Evolutionary conservation across 225 moss, liverwort and hornwort species (phyloP), one percentile per base, ranked within the genome.

Genomic region (Pseudoscleropodium purum): DNA sequence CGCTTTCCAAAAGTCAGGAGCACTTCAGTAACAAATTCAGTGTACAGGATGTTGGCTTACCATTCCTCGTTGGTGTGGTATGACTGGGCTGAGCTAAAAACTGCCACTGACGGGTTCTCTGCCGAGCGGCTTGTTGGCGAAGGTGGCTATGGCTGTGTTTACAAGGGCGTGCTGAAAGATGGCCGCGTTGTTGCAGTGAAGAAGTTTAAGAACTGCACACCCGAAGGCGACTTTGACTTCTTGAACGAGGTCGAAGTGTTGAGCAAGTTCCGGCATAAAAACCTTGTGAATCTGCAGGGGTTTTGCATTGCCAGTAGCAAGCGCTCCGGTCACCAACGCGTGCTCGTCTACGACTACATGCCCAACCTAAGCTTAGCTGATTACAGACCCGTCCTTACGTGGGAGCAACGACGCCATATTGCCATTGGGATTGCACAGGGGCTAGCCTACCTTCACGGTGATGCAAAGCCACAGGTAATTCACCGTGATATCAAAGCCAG

Each of bases 401-500:
- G 97, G 97, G 91, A 92, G 75, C 95, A 94, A 81, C 91, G 95
- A 49, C 91, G 94, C 91, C 92, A 94, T 49, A 94, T 97, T 65
- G 97, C 95, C 20, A 93, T 94, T 45, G 95, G 95, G 47, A 91
- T 95, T 85, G 95, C 96, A 36, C 94, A 96, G 29, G 96, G 97
- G n/a, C 91, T 96, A 43, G 96, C 95, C 27, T 97, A 96, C 87
- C 88, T 97, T 47, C 96, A 95, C 86, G 90, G 90, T 39, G 97
- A 97, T 60, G 95, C 94, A 29, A 90, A 92, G 60, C 92, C 95
- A 16, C 94, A 94, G 85, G 94, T 96, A 81, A 96, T 96, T 45
- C 97, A 97, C 82, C 93, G 96, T 64, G 97, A 95, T 65, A 93
- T 97, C 88, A 96, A 97, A 90, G 91, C 95, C 61, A 92, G 92